These are phyloP conservation scores for Tritrichomonas musculus DNA, from an alignment of 208 protist species.

Conservation along the genomic window DNA sequence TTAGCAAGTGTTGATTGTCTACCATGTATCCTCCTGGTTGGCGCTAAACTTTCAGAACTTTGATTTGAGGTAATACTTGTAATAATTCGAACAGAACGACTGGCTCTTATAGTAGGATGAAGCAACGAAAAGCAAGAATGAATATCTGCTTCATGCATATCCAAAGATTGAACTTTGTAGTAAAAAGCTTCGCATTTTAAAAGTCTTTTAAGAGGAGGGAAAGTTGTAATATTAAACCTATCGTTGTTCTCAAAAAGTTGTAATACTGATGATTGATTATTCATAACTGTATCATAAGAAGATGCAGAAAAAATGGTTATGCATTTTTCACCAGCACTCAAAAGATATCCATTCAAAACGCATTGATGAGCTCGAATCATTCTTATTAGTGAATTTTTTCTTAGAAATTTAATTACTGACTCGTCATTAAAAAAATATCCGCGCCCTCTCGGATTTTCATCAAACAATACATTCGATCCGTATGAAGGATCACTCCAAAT, in stretches of 20 bases:
- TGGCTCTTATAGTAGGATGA: no score
- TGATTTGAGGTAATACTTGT: no score
- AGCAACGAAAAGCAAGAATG: no score
- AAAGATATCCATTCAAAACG: background rate
- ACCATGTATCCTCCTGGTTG: no score
- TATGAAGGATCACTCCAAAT: background rate
- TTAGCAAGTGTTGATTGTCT: no score
- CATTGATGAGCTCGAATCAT: background rate
- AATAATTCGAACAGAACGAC: no score
- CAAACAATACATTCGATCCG: background rate
- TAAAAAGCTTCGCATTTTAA: no score
- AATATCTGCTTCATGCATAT: no score
- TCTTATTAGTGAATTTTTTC: background rate
- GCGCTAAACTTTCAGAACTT: no score
- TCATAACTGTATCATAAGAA: background rate
- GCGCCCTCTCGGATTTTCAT: background rate
- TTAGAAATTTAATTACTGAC: background rate
- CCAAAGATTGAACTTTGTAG: no score
- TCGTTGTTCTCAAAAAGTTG: background rate
- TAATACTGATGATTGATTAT: background rate
- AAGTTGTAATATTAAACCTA: background rate
- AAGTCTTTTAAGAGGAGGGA: background rate
- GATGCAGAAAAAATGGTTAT: background rate
- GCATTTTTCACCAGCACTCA: background rate
- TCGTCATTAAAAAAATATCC: background rate